These are phyloP conservation scores for Verticillium nubilum DNA, from an alignment of 2,329 filamentous ascomycete genomes.

Conservation along the genomic window DNA sequence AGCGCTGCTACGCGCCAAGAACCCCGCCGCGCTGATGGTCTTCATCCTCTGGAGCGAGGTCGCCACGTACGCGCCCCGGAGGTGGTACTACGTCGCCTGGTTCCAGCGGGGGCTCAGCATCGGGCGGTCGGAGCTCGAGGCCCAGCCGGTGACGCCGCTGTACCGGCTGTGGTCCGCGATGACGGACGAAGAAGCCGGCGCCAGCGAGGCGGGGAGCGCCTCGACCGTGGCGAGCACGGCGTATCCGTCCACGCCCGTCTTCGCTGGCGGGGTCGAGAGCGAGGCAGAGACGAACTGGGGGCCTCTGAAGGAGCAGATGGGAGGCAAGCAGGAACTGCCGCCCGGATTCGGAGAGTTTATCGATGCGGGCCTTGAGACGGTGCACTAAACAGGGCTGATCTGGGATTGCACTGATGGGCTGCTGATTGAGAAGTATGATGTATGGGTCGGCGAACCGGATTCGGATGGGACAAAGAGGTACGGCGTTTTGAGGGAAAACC, in stretches of 20 bases:
- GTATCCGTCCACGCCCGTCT: not conserved
- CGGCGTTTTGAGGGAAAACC: not conserved
- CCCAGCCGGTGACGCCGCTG: not conserved
- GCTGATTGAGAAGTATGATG: not conserved
- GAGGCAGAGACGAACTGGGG: not conserved
- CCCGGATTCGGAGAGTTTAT: not conserved
- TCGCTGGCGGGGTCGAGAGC: not conserved
- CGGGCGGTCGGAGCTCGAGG: constrained; percentile 5
- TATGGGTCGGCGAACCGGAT: not conserved
- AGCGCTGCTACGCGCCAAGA: constrained; percentile 3
- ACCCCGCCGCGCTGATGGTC: constrained; percentile 9
- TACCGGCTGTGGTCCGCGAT: constrained; percentile 4
- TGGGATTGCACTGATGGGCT: not conserved
- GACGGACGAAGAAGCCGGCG: not conserved
- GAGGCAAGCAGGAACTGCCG: not conserved
- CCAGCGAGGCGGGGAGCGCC: not conserved
- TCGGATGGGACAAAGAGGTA: not conserved
- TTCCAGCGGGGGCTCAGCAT: not conserved
- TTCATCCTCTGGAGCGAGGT: constrained; percentile 10
- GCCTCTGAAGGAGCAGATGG: not conserved
- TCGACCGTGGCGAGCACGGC: not conserved
- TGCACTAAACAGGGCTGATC: not conserved
- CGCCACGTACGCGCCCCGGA: constrained; percentile 5
- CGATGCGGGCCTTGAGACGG: not conserved
- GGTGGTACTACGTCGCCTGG: constrained; percentile 11